Conservation (phyloP, 768 basidiomycete genomes). For the Termitomyces sp. region DNA sequence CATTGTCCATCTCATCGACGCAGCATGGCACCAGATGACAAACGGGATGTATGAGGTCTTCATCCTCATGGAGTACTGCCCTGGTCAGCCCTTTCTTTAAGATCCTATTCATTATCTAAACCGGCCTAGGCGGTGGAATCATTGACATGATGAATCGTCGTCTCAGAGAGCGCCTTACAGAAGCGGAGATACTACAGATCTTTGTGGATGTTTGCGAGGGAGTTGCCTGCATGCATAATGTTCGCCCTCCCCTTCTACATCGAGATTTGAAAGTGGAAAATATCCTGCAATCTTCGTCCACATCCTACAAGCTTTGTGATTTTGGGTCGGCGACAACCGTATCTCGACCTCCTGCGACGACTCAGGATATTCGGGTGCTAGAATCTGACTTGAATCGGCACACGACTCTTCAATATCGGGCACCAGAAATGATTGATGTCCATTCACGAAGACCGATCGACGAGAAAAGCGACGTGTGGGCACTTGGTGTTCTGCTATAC, state of each 20-base stretch:
- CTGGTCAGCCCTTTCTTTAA: constrained; percentile 47
- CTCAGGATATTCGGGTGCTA: constrained; percentile 79
- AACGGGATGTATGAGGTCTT: constrained; percentile 92
- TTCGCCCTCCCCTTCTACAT: constrained; percentile 86
- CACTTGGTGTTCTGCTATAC: constrained; percentile 92
- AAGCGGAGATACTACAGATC: constrained; percentile 95
- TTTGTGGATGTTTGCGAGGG: constrained; percentile 98
- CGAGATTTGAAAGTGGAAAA: constrained; percentile 99
- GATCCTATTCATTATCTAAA: constrained; percentile 12
- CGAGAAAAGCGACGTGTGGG: constrained; percentile 98
- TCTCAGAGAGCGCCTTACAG: constrained; percentile 88
- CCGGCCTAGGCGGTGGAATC: constrained; percentile 80
- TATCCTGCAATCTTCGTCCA: constrained; percentile 82
- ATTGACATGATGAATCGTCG: constrained; percentile 99
- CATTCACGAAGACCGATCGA: constrained; percentile 80
- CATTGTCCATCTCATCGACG: constrained; percentile 94
- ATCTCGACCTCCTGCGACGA: constrained; percentile 66
- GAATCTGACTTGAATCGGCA: constrained; percentile 92
- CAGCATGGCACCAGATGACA: constrained; percentile 81
- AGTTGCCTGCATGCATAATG: constrained; percentile 93
- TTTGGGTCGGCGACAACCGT: constrained; percentile 91
- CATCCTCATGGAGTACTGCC: constrained; percentile 97
- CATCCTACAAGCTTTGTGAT: constrained; percentile 93
- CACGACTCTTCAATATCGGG: constrained; percentile 95
- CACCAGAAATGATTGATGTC: constrained; percentile 98